A percentile compares a stretch with the other conserved stretches of the same genome.
phyloP scores from a whole-genome alignment of 139 green algal species.

The Chlorella sp. region DNA sequence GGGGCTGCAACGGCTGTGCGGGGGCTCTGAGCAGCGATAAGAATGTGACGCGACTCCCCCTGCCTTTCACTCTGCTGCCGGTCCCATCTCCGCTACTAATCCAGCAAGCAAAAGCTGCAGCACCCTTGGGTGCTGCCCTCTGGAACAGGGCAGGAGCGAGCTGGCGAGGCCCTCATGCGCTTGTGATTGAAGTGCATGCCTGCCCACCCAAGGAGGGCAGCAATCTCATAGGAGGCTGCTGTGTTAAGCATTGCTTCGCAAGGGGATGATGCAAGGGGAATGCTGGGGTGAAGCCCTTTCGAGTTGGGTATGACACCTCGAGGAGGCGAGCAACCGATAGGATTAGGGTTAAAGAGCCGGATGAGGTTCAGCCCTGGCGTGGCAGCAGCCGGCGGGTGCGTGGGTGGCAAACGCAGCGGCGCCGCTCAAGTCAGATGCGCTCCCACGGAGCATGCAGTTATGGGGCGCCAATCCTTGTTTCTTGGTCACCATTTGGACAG shows the following conservation, averaged over 20 bases:
- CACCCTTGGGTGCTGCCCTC: background rate
- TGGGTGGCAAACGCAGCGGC: background rate
- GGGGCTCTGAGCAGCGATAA: too few relatives aligned
- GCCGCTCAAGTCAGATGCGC: background rate
- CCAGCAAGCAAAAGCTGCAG: slow-evolving; percentile 8
- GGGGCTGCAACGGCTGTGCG: too few relatives aligned
- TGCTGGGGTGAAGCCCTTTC: background rate
- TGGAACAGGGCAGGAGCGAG: slow-evolving; percentile 13
- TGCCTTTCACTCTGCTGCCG: too few relatives aligned
- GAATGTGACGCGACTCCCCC: too few relatives aligned
- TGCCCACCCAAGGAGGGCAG: background rate
- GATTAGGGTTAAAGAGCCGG: slow-evolving; percentile 30
- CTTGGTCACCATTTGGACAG: background rate
- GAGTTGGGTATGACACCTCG: background rate
- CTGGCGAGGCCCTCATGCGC: background rate
- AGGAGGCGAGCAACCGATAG: slow-evolving; percentile 24
- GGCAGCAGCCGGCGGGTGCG: background rate
- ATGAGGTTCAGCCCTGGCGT: slow-evolving; percentile 4
- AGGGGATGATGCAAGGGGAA: background rate
- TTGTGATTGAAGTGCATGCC: background rate
- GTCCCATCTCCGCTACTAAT: too few relatives aligned
- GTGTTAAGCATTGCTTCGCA: slow-evolving; percentile 10
- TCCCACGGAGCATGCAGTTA: background rate
- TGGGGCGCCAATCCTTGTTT: background rate
- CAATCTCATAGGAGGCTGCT: background rate